Evolutionary conservation across 1,284 basidiomycete genomes (phyloP).

Genomic region (Moesziomyces parantarcticus): DNA sequence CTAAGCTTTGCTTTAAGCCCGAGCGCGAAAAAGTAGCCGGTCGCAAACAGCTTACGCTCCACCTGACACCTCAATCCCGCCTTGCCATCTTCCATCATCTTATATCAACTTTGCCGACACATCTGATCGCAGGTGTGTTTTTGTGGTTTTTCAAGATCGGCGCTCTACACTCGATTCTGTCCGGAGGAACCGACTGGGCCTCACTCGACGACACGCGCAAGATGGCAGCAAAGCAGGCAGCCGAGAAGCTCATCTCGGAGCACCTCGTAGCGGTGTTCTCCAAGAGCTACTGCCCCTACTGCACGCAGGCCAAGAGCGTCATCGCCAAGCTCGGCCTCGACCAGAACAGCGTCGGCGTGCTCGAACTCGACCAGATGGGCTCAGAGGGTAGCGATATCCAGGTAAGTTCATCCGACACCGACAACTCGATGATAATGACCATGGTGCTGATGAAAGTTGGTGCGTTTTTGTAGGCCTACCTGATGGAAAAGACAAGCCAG

Average conservation of each 20-base stretch:
- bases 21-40: no score
- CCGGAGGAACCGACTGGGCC: conserved; percentile 18
- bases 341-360: conserved; percentile 60
- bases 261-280: conserved; percentile 68
- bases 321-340: conserved; percentile 63
- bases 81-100: no score
- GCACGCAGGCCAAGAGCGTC: conserved; percentile 65
- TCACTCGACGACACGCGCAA: conserved; percentile 14
- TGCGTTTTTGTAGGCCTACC: conserved; percentile 60
- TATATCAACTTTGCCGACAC: no score
- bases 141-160: conserved; percentile 33
- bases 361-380: conserved; percentile 68
- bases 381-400: conserved; percentile 63
- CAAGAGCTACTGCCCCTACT: conserved; percentile 68
- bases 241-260: conserved; percentile 65
- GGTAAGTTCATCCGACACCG: conserved; percentile 21
- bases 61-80: no score
- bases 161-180: conserved; percentile 10
- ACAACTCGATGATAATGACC: background rate
- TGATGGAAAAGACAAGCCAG: conserved; percentile 69
- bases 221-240: conserved; percentile 66
- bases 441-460: background rate
- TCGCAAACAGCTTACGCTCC: no score
- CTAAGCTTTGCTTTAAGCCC: no score
- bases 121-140: conserved; percentile 3